Evolutionary conservation across 257 asterid species (phyloP).

Genomic region (Salvia splendens): DNA sequence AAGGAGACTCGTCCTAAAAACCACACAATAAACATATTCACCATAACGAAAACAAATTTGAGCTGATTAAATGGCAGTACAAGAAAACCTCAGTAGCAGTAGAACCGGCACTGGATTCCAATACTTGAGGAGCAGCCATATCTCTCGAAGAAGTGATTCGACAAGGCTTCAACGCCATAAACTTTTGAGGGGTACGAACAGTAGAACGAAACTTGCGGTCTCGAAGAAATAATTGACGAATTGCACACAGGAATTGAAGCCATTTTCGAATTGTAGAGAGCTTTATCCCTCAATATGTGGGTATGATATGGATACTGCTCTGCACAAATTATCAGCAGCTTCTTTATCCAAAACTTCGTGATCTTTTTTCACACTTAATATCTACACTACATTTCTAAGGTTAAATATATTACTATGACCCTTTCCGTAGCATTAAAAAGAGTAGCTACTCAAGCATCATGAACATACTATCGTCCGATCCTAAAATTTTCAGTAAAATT

Average conservation of each 20-base stretch:
- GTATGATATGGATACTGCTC: conserved; percentile 24
- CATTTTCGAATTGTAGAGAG: conserved; percentile 34
- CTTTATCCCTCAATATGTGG: conserved; percentile 28
- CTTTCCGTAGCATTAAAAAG: no score
- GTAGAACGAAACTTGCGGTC: conserved; percentile 50
- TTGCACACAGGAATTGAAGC: conserved; percentile 56
- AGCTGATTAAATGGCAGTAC: not conserved
- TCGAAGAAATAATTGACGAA: conserved; percentile 47
- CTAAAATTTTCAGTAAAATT: no score
- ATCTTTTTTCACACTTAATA: no score
- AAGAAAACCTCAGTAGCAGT: conserved; percentile 45
- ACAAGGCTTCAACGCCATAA: conserved; percentile 43
- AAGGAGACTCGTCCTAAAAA: conserved; percentile 47
- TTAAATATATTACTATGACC: no score
- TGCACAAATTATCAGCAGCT: conserved; percentile 26
- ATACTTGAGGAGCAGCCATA: conserved; percentile 63
- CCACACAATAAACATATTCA: conserved; percentile 27
- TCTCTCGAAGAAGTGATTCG: conserved; percentile 41
- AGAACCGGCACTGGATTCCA: conserved; percentile 47
- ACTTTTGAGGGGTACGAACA: conserved; percentile 35
- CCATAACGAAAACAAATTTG: not conserved
- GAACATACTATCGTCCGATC: no score
- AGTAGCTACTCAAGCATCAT: no score
- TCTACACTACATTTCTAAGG: no score
- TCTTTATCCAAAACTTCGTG: conserved; percentile 46